phyloP scores from a whole-genome alignment of 441 rosid genomes.

The Breynia disticha region DNA sequence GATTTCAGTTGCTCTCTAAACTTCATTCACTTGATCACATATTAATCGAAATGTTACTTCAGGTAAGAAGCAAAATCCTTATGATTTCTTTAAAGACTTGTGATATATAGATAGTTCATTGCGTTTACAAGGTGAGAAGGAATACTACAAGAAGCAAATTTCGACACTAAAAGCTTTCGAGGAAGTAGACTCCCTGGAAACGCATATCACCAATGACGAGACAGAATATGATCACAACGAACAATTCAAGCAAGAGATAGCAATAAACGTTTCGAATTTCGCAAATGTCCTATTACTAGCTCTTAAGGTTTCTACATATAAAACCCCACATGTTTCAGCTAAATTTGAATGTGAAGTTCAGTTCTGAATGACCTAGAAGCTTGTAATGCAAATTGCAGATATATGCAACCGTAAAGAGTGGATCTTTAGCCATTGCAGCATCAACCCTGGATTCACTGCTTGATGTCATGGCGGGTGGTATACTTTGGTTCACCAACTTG shows the following conservation, averaged over 20 bases:
- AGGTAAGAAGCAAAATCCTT: too few relatives aligned
- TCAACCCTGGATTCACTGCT: constrained; percentile 87
- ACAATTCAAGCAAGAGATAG: constrained; percentile 45
- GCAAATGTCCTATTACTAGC: constrained; percentile 62
- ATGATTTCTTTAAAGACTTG: too few relatives aligned
- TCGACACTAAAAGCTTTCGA: constrained; percentile 67
- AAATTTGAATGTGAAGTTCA: not conserved
- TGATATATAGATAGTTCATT: too few relatives aligned
- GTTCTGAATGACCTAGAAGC: too few relatives aligned
- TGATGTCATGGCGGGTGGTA: constrained; percentile 87
- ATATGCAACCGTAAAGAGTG: constrained; percentile 76
- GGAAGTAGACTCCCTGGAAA: constrained; percentile 47
- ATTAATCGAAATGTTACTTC: too few relatives aligned
- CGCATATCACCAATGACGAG: constrained; percentile 24
- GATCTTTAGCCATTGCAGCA: constrained; percentile 87
- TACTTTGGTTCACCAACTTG: constrained; percentile 80
- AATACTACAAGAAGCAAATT: constrained; percentile 63
- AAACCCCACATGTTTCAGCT: not conserved
- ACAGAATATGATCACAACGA: constrained; percentile 23
- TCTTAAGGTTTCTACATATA: constrained; percentile 38
- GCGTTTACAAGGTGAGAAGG: constrained; percentile 46
- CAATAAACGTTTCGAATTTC: constrained; percentile 72
- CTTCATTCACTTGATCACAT: too few relatives aligned
- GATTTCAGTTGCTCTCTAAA: too few relatives aligned
- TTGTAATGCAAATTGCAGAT: too few relatives aligned